Evolutionary conservation across 495 filamentous ascomycete genomes (phyloP).

Genomic region (Neurospora tetraspora): DNA sequence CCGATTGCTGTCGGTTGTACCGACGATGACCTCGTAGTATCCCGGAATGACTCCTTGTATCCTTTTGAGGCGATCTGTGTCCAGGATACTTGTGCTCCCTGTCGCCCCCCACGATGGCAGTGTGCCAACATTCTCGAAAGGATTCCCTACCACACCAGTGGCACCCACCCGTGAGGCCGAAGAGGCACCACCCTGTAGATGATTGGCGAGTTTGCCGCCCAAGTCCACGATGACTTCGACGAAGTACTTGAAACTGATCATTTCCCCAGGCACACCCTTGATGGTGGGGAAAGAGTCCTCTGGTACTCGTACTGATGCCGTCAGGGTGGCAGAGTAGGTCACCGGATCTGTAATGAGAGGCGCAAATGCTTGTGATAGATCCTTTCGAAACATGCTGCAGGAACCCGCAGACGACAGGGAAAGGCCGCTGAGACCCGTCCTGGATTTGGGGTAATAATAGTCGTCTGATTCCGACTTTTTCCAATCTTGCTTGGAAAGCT

Average conservation of each 20-base stretch:
- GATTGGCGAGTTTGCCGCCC: slow-evolving; percentile 68
- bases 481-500: slow-evolving; percentile 49
- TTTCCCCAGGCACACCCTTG: slow-evolving; percentile 71
- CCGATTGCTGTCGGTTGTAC: slow-evolving; percentile 69
- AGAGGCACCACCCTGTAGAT: slow-evolving; percentile 34
- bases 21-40: slow-evolving; percentile 77
- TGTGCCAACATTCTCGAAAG: slow-evolving; percentile 23
- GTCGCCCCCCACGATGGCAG: slow-evolving; percentile 42
- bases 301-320: slow-evolving; percentile 72
- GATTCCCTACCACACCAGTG: slow-evolving; percentile 5
- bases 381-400: slow-evolving; percentile 85
- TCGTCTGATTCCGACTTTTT: slow-evolving; percentile 56
- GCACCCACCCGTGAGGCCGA: slow-evolving; percentile 13
- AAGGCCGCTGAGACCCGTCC: slow-evolving; percentile 65
- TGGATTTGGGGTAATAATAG: slow-evolving; percentile 58
- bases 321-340: slow-evolving; percentile 67
- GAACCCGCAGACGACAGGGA: slow-evolving; percentile 73
- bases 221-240: slow-evolving; percentile 88
- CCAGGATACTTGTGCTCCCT: slow-evolving; percentile 58
- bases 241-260: slow-evolving; percentile 91
- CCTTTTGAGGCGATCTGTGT: slow-evolving; percentile 76
- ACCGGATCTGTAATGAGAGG: slow-evolving; percentile 77
- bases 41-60: slow-evolving; percentile 82
- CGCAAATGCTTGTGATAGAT: slow-evolving; percentile 75
- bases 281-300: slow-evolving; percentile 92